Conservation (phyloP, 1,284 basidiomycete species). For the Ganoderma lucidum region DNA sequence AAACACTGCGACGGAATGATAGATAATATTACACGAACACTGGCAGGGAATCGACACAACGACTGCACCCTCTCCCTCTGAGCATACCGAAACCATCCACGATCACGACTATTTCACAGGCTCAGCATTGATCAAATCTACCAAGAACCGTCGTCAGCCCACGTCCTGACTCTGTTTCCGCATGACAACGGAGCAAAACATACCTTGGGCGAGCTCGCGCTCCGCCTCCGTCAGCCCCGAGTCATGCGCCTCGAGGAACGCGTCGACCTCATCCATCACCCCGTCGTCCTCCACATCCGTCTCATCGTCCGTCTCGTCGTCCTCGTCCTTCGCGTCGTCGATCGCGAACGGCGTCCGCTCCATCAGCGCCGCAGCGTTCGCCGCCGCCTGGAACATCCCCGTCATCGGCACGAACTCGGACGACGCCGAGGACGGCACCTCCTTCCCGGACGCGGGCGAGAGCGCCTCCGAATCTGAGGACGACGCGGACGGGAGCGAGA, state of each 20-base stretch:
- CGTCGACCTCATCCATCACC: conserved; percentile 93
- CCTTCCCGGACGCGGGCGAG: not conserved
- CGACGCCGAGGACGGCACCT: conserved; percentile 22
- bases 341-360: conserved; percentile 93
- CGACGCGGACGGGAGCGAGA: conserved; percentile 23
- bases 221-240: conserved; percentile 87
- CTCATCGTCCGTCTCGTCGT: conserved; percentile 71
- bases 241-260: conserved; percentile 91
- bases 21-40: conserved; percentile 27
- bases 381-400: conserved; percentile 71
- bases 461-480: not conserved
- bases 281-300: conserved; percentile 67
- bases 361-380: conserved; percentile 81
- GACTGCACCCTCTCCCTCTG: not conserved
- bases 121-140: conserved; percentile 72
- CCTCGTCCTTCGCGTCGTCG: conserved; percentile 88
- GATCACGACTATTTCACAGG: conserved; percentile 54
- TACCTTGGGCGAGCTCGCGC: conserved; percentile 83
- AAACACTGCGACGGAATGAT: conserved; percentile 30
- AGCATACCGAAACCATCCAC: not conserved
- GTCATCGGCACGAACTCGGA: conserved; percentile 60
- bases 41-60: conserved; percentile 5
- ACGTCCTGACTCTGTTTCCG: not conserved
- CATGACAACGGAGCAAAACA: conserved; percentile 11
- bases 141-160: not conserved